These are phyloP conservation scores for Gamarada debralockiae DNA, from an alignment of 495 filamentous ascomycete species.

Conservation along the genomic window DNA sequence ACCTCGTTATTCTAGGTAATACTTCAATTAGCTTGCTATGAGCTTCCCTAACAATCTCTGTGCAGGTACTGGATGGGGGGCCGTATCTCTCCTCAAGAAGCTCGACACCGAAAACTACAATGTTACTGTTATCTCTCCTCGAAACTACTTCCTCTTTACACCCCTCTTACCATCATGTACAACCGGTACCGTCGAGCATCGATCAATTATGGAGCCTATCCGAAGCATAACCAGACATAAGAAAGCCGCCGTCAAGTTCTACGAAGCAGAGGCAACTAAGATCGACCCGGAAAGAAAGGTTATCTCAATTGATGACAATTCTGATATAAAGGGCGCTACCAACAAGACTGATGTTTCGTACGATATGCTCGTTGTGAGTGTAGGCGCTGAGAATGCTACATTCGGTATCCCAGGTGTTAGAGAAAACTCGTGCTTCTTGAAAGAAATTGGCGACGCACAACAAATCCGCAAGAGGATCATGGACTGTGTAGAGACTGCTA, in stretches of 20 bases:
- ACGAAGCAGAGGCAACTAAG: slow-evolving; percentile 96
- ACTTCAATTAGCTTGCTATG: slow-evolving; percentile 6
- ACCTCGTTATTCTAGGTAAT: slow-evolving; percentile 91
- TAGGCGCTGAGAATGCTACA: slow-evolving; percentile 97
- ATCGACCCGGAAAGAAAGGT: slow-evolving; percentile 91
- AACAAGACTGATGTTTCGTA: slow-evolving; percentile 87
- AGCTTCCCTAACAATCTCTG: slow-evolving; percentile 3
- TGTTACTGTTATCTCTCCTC: slow-evolving; percentile 91
- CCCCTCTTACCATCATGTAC: slow-evolving; percentile 95
- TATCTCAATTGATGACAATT: slow-evolving; percentile 84
- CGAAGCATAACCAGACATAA: slow-evolving; percentile 92
- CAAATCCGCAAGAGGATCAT: slow-evolving; percentile 96
- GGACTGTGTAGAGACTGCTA: slow-evolving; percentile 98
- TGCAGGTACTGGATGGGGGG: slow-evolving; percentile 91
- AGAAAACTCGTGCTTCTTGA: slow-evolving; percentile 95
- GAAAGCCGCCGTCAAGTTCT: slow-evolving; percentile 87
- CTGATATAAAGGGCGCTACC: slow-evolving; percentile 83
- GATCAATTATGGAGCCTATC: slow-evolving; percentile 98
- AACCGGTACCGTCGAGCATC: slow-evolving; percentile 94
- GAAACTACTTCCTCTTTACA: slow-evolving; percentile 99
- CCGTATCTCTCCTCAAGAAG: slow-evolving; percentile 95
- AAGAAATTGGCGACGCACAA: slow-evolving; percentile 95
- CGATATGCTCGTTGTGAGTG: slow-evolving; percentile 96
- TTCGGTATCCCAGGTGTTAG: slow-evolving; percentile 96
- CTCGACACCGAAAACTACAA: slow-evolving; percentile 99